Base-by-base conservation (phyloP, 2,329 filamentous ascomycete genomes). In the Fusarium metavorans region DNA sequence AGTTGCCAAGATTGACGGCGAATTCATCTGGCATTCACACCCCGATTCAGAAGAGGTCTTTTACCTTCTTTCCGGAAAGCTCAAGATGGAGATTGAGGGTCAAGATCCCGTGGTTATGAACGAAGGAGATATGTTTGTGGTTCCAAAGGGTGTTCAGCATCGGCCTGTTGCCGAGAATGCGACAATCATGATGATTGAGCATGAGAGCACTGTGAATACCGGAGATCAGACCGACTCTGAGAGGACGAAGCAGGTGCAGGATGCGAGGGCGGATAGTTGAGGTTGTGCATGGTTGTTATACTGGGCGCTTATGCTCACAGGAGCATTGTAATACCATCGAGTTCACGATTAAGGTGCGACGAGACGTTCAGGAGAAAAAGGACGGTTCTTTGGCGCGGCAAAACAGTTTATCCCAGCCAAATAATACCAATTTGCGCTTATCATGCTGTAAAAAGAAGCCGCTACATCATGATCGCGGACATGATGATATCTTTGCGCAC, bases 41-140 rank as follows among this genome's bases (percentile, higher is more conserved):
- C 81, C 81, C 1, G 79, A 84, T 7, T 83, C 83, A 1, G 84
- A 85, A 52, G 84, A 86, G 34, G 70, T 84, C 2, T 86, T 85
- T 61, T 84, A 84, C 52, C 66, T 84, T 8, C 62, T 86, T 0
- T 80, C 79, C 0, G 84, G 84, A 10, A 80, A 79, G 6, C 56
- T 85, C 11, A 80, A 70, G 0, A 81, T 84, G 65, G 79, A 82
- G 20, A 79, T 84, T 1, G 80, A 83, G 56, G 79, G 71, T 0
- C 57, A 73, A 11, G 76, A 81, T 1, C 66, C 80, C 3, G 70
- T 80, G 2, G 64, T 79, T 1, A 74, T 84, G 77, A 67, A 72
- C 5, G 73, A 77, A 23, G 82, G 81, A 4, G 82, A 83, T 48
- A 65, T 83, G 37, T 84, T 80, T 58, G 78, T 81, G 0, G 82